phyloP scores from a whole-genome alignment of 139 green algal genomes.

The Tetradesmus obliquus region DNA sequence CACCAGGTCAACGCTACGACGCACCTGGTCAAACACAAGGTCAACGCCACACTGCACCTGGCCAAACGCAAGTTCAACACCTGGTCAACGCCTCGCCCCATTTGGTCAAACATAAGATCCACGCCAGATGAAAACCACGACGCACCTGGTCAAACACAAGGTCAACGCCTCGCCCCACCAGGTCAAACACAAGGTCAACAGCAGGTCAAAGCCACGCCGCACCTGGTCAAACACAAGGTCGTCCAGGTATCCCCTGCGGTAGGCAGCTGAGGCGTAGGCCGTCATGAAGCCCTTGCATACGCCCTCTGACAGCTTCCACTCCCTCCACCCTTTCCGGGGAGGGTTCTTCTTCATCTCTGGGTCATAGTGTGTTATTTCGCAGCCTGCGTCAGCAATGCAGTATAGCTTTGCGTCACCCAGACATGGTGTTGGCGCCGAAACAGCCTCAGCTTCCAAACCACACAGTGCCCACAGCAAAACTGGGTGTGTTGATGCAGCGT shows the following conservation, averaged over 20 bases:
- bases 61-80: no score
- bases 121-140: no score
- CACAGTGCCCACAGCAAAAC: no score
- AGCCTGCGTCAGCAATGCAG: background rate
- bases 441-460: background rate
- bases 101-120: no score
- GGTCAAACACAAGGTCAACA: background rate
- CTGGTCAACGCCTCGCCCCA: no score
- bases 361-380: background rate
- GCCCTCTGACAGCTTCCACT: background rate
- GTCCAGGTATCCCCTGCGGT: background rate
- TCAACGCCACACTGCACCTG: no score
- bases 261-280: background rate
- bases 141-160: no score
- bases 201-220: background rate
- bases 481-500: no score
- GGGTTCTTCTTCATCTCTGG: background rate
- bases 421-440: no score
- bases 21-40: no score
- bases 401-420: background rate
- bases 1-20: no score
- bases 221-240: background rate
- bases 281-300: background rate
- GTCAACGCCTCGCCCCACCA: no score
- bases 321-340: background rate